A percentile compares a stretch with the other conserved stretches of the same genome.
Evolutionary conservation across 306 rosid species (phyloP).

Genomic region (Purshia tridentata): DNA sequence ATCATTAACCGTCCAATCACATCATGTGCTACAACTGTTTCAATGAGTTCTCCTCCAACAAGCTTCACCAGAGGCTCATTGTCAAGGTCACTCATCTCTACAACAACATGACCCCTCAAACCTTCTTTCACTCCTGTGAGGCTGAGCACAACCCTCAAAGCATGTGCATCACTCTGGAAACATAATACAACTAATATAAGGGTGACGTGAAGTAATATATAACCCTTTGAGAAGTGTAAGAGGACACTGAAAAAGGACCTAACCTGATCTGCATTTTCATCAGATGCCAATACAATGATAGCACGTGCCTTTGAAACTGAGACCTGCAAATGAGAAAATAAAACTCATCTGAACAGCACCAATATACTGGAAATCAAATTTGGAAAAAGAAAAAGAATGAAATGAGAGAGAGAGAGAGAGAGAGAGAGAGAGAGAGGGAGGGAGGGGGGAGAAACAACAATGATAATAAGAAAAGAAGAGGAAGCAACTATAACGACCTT

Average conservation of each 20-base stretch:
- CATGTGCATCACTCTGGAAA: constrained; percentile 93
- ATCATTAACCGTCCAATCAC: constrained; percentile 98
- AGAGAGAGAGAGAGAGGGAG: background rate
- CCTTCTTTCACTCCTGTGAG: constrained; percentile 94
- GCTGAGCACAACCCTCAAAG: constrained; percentile 97
- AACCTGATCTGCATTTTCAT: constrained; percentile 98
- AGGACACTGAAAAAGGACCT: constrained; percentile 11
- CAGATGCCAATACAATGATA: constrained; percentile 91
- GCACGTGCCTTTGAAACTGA: constrained; percentile 99
- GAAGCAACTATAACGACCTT: background rate
- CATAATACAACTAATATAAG: constrained; percentile 18
- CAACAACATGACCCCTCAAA: constrained; percentile 85
- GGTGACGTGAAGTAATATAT: constrained; percentile 10
- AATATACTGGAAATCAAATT: constrained; percentile 13
- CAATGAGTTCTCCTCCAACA: constrained; percentile 93
- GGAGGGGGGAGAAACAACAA: background rate
- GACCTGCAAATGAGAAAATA: constrained; percentile 48
- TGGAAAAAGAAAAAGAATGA: too few species aligned
- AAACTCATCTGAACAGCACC: background rate
- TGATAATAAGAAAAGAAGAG: background rate
- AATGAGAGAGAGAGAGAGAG: background rate
- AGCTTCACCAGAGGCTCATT: constrained; percentile 96
- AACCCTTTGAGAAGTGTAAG: constrained; percentile 24
- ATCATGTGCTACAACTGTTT: constrained; percentile 99
- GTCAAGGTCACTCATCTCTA: constrained; percentile 98